These are phyloP conservation scores for Cavenderia fasciculata DNA, from an alignment of 78 protist species.

Conservation along the genomic window DNA sequence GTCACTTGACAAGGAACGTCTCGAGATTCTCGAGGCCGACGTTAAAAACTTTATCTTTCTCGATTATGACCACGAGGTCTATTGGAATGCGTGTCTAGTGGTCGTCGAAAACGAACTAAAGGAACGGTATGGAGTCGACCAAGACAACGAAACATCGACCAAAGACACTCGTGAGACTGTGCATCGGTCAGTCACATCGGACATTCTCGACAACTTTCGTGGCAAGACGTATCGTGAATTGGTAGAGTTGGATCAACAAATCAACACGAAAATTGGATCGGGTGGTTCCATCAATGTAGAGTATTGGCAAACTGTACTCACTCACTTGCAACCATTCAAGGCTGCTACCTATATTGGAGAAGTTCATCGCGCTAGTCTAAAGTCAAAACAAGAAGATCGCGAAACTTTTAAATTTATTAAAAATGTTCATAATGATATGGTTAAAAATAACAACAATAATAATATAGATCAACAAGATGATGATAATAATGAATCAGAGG, in stretches of 20 bases:
- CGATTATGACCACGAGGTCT: constrained; percentile 23
- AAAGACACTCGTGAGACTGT: constrained; percentile 16
- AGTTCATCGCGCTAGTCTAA: neutral
- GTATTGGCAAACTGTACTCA: constrained; percentile 90
- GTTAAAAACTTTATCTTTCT: constrained; percentile 53
- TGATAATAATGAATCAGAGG: neutral
- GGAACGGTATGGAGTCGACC: neutral
- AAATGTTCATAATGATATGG: neutral
- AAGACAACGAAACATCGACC: neutral
- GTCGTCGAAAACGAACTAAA: neutral
- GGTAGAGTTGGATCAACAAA: constrained; percentile 30
- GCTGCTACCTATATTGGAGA: constrained; percentile 26
- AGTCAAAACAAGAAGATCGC: neutral
- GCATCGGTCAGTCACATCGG: constrained; percentile 24
- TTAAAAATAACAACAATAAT: neutral
- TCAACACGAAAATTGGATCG: constrained; percentile 33
- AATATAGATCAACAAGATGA: neutral
- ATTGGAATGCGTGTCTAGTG: constrained; percentile 33
- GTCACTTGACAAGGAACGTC: neutral
- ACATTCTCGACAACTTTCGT: constrained; percentile 42
- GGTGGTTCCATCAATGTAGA: constrained; percentile 83
- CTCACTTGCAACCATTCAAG: constrained; percentile 39
- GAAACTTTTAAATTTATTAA: neutral
- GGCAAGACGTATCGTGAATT: constrained; percentile 82
- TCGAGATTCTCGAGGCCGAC: constrained; percentile 9